phyloP scores from a whole-genome alignment of 2,329 filamentous ascomycete species.

The Daldinia sp. region DNA sequence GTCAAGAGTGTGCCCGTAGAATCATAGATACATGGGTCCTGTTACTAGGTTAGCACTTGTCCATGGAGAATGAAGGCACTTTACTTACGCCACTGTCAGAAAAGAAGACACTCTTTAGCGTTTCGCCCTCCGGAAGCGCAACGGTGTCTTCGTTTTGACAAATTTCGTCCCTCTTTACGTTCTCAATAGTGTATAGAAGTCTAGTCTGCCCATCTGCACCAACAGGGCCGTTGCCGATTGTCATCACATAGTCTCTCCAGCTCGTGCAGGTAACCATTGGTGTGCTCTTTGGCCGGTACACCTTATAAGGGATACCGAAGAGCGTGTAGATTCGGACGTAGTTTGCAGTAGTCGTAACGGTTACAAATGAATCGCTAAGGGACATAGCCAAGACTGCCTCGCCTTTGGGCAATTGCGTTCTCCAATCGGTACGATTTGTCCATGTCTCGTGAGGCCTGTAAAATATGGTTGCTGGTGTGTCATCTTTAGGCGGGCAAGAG shows the following conservation, averaged over 20 bases:
- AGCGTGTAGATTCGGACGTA: slow-evolving; percentile 95
- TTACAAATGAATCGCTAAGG: slow-evolving; percentile 89
- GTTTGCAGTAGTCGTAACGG: slow-evolving; percentile 85
- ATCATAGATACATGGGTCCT: slow-evolving; percentile 97
- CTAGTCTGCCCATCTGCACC: slow-evolving; percentile 81
- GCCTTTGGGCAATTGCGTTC: slow-evolving; percentile 85
- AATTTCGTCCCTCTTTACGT: slow-evolving; percentile 92
- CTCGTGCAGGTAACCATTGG: slow-evolving; percentile 93
- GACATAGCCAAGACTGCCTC: slow-evolving; percentile 90
- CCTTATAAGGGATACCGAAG: slow-evolving; percentile 87
- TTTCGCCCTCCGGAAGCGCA: slow-evolving; percentile 79
- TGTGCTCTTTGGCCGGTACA: slow-evolving; percentile 91
- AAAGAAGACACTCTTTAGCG: slow-evolving; percentile 88
- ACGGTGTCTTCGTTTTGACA: slow-evolving; percentile 95
- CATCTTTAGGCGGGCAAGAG: slow-evolving; percentile 78
- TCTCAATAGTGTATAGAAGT: slow-evolving; percentile 91
- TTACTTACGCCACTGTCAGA: slow-evolving; percentile 83
- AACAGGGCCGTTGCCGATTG: slow-evolving; percentile 91
- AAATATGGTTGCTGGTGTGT: slow-evolving; percentile 83
- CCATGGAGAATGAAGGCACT: slow-evolving; percentile 10
- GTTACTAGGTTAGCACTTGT: slow-evolving; percentile 38
- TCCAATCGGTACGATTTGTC: slow-evolving; percentile 92
- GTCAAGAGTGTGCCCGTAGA: slow-evolving; percentile 89
- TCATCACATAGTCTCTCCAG: slow-evolving; percentile 96
- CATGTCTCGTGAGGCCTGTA: slow-evolving; percentile 97